Evolutionary conservation across 108 stramenopile genomes (phyloP).

Genomic region (Cyclotella choctawhatcheeana): DNA sequence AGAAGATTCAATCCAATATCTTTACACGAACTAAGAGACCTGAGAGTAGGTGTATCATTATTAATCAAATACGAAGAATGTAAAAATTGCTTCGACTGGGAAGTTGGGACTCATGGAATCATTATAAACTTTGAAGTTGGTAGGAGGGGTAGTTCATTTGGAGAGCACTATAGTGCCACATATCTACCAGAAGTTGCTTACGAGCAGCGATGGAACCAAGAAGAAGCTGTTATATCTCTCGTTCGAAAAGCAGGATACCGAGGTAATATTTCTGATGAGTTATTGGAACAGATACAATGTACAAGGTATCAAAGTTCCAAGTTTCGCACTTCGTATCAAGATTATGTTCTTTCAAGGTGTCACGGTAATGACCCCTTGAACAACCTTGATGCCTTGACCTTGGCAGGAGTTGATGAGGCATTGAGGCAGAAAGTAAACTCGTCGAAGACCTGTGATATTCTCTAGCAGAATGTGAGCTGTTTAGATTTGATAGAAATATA

Average conservation of each 20-base stretch:
- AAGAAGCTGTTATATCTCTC: conserved; percentile 56
- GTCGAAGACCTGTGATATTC: conserved; percentile 24
- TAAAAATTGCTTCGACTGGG: conserved; percentile 70
- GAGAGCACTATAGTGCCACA: conserved; percentile 59
- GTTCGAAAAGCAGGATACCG: conserved; percentile 78
- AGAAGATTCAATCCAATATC: conserved; percentile 70
- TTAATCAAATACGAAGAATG: conserved; percentile 77
- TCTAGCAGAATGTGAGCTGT: too few species aligned
- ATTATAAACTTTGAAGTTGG: conserved; percentile 57
- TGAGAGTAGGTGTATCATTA: conserved; percentile 76
- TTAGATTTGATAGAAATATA: too few species aligned
- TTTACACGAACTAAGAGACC: conserved; percentile 49
- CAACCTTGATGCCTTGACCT: conserved; percentile 5
- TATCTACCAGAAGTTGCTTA: conserved; percentile 80
- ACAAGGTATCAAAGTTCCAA: conserved; percentile 85
- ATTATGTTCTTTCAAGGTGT: conserved; percentile 50
- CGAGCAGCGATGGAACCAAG: conserved; percentile 71
- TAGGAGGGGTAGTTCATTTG: not conserved
- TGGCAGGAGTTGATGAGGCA: conserved; percentile 23
- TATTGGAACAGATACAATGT: conserved; percentile 59
- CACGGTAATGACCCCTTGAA: conserved; percentile 33
- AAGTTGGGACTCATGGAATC: conserved; percentile 80
- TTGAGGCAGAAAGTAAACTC: conserved; percentile 20
- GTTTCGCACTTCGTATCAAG: conserved; percentile 55
- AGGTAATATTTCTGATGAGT: conserved; percentile 40